A percentile compares a stretch with the other conserved stretches of the same genome.
phyloP scores from a whole-genome alignment of 345 rosid genomes.

The Camelina sativa region DNA sequence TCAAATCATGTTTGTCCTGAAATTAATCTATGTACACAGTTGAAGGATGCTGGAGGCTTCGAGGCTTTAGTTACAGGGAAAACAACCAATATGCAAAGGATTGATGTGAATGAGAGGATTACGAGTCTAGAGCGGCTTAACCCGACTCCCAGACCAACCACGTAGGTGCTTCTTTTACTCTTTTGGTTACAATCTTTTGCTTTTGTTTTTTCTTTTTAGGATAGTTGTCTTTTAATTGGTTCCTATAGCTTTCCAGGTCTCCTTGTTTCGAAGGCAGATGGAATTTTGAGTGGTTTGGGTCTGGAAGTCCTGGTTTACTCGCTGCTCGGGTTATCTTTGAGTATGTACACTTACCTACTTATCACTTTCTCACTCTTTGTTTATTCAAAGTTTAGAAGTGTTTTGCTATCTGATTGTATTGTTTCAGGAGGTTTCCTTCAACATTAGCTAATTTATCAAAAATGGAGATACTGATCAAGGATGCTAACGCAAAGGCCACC shows the following conservation, averaged over 20 bases:
- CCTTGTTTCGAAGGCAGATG: constrained; percentile 92
- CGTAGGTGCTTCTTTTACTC: constrained; percentile 58
- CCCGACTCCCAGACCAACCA: constrained; percentile 90
- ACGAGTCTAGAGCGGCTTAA: constrained; percentile 85
- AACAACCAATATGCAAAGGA: constrained; percentile 68
- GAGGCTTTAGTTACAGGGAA: constrained; percentile 81
- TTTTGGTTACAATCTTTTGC: not conserved
- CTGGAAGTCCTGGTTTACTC: constrained; percentile 73
- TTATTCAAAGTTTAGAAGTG: not conserved
- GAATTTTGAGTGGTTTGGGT: constrained; percentile 95
- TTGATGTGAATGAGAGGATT: constrained; percentile 93
- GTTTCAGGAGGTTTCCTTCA: constrained; percentile 81
- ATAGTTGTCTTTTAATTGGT: constrained; percentile 43
- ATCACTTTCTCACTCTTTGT: constrained; percentile 1
- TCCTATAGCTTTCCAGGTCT: constrained; percentile 78
- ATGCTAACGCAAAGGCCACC: constrained; percentile 62
- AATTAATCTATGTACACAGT: constrained; percentile 46
- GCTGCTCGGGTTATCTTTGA: constrained; percentile 71
- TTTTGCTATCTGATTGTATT: constrained; percentile 23
- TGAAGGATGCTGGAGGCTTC: constrained; percentile 93
- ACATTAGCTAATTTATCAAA: constrained; percentile 70
- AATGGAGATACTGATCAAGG: constrained; percentile 72
- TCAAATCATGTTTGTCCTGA: constrained; percentile 10
- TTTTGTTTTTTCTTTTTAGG: not conserved
- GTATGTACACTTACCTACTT: constrained; percentile 51